These are phyloP conservation scores for Podaxis carcinomalis DNA, from an alignment of 768 basidiomycete species.

Conservation along the genomic window DNA sequence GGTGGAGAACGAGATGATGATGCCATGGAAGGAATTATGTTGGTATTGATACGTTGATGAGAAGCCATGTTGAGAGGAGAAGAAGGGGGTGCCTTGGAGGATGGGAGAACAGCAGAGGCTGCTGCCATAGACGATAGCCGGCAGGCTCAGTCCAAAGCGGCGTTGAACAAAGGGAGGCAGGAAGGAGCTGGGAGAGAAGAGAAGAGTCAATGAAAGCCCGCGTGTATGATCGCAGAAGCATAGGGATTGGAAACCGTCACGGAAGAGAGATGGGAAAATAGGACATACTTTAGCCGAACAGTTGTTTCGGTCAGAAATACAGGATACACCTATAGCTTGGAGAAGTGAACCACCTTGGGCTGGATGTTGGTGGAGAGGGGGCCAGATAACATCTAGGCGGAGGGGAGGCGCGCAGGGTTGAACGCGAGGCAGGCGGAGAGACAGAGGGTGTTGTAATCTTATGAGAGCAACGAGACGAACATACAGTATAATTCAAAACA, in stretches of 20 bases:
- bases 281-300: slow-evolving; percentile 1
- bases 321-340: background rate
- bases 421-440: background rate
- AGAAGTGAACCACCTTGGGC: background rate
- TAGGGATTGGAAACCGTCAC: background rate
- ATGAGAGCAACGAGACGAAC: no score
- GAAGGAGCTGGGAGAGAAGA: background rate
- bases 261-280: background rate
- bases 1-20: slow-evolving; percentile 41
- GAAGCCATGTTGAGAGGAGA: slow-evolving; percentile 46
- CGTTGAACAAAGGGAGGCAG: background rate
- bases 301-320: background rate
- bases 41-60: slow-evolving; percentile 31
- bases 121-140: slow-evolving; percentile 1
- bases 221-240: slow-evolving; percentile 6
- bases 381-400: background rate
- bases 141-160: background rate
- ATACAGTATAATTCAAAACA: background rate
- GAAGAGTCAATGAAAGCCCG: background rate
- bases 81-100: slow-evolving; percentile 28
- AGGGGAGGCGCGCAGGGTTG: background rate
- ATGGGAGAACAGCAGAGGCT: slow-evolving; percentile 36
- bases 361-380: no score
- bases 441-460: background rate
- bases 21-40: slow-evolving; percentile 29